Base-by-base conservation (phyloP, 2,329 filamentous ascomycete species). In the Byssothecium circinans region DNA sequence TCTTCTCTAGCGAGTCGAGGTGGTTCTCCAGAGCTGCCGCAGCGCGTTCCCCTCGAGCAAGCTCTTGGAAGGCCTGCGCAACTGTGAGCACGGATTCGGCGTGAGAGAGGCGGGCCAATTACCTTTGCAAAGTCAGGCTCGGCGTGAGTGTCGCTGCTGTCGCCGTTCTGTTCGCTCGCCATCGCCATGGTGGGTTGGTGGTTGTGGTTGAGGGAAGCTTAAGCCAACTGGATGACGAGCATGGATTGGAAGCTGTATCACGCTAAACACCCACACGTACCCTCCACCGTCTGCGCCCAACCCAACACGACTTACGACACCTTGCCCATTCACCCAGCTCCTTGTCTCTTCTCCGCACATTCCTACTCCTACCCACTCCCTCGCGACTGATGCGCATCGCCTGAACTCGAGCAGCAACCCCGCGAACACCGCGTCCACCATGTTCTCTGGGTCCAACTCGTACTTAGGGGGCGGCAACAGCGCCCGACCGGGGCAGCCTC, bases 371-470 rank as follows among this genome's bases (percentile, higher is more conserved):
- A 47, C 53, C 54, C 53, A 64, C 65, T 61, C 55, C 57, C 52
- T 20, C 20, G 19, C 36, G 50, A 25, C 29, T 19, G 38, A 41
- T 43, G 37, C 47, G 23, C 32, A 30, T 20, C 27, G 20, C 18
- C 42, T 41, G 23, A 41, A n/a, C 23, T 22, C 36, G 36, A 39
- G 20, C 36, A 34, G 29, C 40, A 45, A 34, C 45, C 19, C 29
- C 29, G 37, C 42, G 10, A 19, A 34, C 40, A 29, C 12, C 41
- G 37, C 53, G 54, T 52, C 50, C 62, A 68, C 65, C 74, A 96
- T 96, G 92, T 97, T 89, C 77, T 94, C 90, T 58, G 89, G 87
- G 71, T 88, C 89, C 58, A 95, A 88, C 78, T 86, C 88, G 56
- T 96, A 86, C 73, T 76, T 95, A 65, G 90, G 90, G 73, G 87